These are phyloP conservation scores for Pleurotus tuoliensis DNA, from an alignment of 768 basidiomycete species.

Conservation along the genomic window DNA sequence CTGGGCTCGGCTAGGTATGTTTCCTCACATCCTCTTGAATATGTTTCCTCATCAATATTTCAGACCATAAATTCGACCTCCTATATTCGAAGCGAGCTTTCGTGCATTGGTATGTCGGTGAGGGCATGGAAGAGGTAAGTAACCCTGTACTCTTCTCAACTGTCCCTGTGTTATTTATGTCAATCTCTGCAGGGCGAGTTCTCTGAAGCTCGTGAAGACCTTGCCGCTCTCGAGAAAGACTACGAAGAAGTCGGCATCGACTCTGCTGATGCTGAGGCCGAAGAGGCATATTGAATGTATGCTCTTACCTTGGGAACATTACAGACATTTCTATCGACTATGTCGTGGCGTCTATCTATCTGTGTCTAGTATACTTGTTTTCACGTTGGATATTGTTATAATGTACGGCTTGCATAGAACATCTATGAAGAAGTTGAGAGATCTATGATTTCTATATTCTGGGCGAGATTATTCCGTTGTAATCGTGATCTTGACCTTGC, in stretches of 20 bases:
- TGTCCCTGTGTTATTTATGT: neutral
- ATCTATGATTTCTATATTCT: neutral
- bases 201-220: slow-evolving; percentile 97
- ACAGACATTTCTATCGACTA: neutral
- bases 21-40: neutral
- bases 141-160: neutral
- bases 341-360: neutral
- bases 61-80: slow-evolving; percentile 97
- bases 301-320: neutral
- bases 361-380: neutral
- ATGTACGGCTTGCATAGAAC: neutral
- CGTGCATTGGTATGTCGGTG: slow-evolving; percentile 94
- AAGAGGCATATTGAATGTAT: slow-evolving; percentile 46
- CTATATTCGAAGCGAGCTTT: slow-evolving; percentile 96
- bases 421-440: neutral
- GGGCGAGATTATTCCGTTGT: slow-evolving; percentile 20
- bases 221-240: slow-evolving; percentile 99
- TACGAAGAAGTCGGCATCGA: slow-evolving; percentile 78
- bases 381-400: neutral
- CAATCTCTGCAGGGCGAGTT: slow-evolving; percentile 72
- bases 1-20: slow-evolving; percentile 79
- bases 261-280: slow-evolving; percentile 47
- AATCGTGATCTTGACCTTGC: slow-evolving; percentile 42
- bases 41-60: slow-evolving; percentile 8
- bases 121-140: slow-evolving; percentile 94